Base-by-base conservation (phyloP, 768 basidiomycete genomes). In the Cyclocybe aegerita region DNA sequence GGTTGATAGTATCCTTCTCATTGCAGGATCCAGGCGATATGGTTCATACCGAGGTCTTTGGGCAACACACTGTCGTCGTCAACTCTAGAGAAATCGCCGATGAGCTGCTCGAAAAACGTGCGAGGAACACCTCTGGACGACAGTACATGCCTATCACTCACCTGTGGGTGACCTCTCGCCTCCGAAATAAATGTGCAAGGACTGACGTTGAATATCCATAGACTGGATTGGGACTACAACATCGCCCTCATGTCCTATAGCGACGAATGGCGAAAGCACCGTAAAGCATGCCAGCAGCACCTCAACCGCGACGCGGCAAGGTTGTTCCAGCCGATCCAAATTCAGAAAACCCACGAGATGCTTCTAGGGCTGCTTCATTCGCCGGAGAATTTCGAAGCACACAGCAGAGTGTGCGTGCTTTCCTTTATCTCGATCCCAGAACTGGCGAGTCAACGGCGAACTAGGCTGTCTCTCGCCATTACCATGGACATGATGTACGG, bases 201-300 rank as follows among this genome's bases (percentile, higher is more conserved):
- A 23, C 23, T 23, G 23, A 23, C 23, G 23, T 23, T 23, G 23
- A 3, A 23, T 23, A 23, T 23, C 5, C 5, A 23, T 23, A 23
- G 23, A 23, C 23, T 23, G 23, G 23, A 23, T 23, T 23, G 23
- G 23, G 23, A 23, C 23, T 23, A 23, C 23, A 23, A 23, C 23
- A 23, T 23, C 23, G 23, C 23, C 23, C 23, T 23, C 23, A 23
- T 23, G 3, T 23, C 23, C 23, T 72, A 74, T 39, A 68, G 70
- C 1, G 48, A 68, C 1, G 56, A 46, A 37, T 75, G 72, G 73
- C 62, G 72, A 4, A 56, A 50, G n/a, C 66, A 72, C 41, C 58
- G 72, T 36, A 66, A 65, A 34, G 58, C 65, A 23, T 68, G 68
- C 54, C 69, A 70, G 41, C 67, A 73, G 31, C 57, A 59, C 17